Percentiles rank a stretch among this genome's conserved stretches.
Conservation (phyloP, 306 rosid species). For the Lathyrus sativus region DNA sequence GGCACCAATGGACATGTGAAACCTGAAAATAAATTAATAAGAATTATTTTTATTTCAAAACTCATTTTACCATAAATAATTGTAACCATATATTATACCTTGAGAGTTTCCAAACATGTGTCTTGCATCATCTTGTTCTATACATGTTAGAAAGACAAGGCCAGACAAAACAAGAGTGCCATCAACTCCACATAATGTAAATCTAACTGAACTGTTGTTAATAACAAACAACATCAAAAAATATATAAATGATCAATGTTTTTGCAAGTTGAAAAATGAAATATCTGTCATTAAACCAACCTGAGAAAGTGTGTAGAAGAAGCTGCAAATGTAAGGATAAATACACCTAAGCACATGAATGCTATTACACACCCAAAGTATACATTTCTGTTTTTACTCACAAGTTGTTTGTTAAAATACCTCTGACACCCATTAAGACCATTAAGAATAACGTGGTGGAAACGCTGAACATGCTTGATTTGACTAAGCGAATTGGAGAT, state of each 20-base stretch:
- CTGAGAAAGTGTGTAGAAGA: slow-evolving; percentile 56
- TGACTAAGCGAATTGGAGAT: too few species aligned
- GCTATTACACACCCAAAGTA: slow-evolving; percentile 77
- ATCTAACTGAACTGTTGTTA: slow-evolving; percentile 59
- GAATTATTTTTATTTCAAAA: slow-evolving; percentile 1
- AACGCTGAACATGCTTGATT: too few species aligned
- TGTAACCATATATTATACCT: slow-evolving; percentile 49
- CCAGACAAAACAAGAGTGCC: slow-evolving; percentile 66
- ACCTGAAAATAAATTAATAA: slow-evolving; percentile 54
- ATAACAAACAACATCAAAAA: slow-evolving; percentile 29
- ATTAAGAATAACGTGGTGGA: too few species aligned
- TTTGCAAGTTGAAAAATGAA: slow-evolving; percentile 19
- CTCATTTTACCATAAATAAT: background rate
- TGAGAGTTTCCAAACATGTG: slow-evolving; percentile 91
- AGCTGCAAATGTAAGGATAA: slow-evolving; percentile 79
- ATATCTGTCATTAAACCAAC: slow-evolving; percentile 45
- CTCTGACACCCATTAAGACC: too few species aligned
- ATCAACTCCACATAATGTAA: slow-evolving; percentile 69
- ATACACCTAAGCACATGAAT: slow-evolving; percentile 71
- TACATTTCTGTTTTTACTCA: too few species aligned
- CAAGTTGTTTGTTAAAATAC: too few species aligned
- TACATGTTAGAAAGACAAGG: slow-evolving; percentile 63
- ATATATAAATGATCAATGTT: background rate
- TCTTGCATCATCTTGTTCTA: slow-evolving; percentile 86
- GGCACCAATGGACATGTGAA: slow-evolving; percentile 91